phyloP scores from a whole-genome alignment of 164 flowering plant species.

The Magnolia kwangsiensis region DNA sequence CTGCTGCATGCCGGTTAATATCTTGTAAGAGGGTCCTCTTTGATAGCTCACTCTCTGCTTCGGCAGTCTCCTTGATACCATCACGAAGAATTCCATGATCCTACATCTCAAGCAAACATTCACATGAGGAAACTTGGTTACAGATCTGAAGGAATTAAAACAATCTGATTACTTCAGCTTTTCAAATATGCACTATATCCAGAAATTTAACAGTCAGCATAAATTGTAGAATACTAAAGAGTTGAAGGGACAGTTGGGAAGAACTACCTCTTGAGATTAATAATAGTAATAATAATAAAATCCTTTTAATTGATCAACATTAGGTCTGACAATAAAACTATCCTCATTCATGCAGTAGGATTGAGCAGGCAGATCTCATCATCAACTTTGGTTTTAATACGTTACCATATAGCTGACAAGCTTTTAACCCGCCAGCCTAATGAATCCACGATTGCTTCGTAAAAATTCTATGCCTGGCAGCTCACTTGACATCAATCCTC shows the following conservation, averaged over 20 bases:
- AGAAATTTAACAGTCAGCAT: background rate
- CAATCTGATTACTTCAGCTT: background rate
- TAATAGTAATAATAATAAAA: background rate
- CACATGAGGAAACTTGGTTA: background rate
- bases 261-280: background rate
- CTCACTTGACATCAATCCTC: no score
- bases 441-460: no score
- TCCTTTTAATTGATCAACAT: background rate
- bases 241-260: background rate
- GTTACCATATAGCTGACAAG: background rate
- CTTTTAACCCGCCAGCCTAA: background rate
- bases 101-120: constrained; percentile 29
- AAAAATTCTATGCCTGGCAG: no score
- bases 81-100: constrained; percentile 85
- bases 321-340: background rate
- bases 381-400: background rate
- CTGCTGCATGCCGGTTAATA: constrained; percentile 91
- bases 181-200: background rate
- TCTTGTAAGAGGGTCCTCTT: constrained; percentile 73
- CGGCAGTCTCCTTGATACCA: constrained; percentile 57
- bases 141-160: background rate
- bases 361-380: background rate
- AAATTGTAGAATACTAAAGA: background rate
- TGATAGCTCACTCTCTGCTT: constrained; percentile 56
- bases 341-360: background rate